These are phyloP conservation scores for Lodderomyces beijingensis DNA, from an alignment of 1,139 yeast species.

Conservation along the genomic window DNA sequence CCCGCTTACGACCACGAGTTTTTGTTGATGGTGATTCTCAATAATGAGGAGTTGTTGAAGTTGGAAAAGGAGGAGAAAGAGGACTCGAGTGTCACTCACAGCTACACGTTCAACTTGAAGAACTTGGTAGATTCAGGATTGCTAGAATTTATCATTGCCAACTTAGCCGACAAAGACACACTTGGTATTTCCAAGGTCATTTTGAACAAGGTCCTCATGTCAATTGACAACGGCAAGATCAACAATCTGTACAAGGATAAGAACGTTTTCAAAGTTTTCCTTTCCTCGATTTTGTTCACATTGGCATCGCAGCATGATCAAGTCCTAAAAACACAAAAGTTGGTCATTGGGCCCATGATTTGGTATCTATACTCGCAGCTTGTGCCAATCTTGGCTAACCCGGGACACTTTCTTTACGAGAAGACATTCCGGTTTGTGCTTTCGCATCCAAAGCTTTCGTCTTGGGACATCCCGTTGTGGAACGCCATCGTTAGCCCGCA, in stretches of 20 bases:
- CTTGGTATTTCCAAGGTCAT: slow-evolving; percentile 29
- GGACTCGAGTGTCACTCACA: slow-evolving; percentile 18
- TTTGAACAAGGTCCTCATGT: slow-evolving; percentile 38
- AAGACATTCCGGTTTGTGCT: slow-evolving; percentile 58
- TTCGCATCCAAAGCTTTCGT: slow-evolving; percentile 50
- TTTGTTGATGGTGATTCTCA: slow-evolving; percentile 50
- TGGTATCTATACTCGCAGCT: slow-evolving; percentile 50
- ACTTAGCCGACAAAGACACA: slow-evolving; percentile 26
- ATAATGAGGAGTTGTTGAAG: slow-evolving; percentile 57
- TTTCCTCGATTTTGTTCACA: slow-evolving; percentile 59
- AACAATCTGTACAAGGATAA: slow-evolving; percentile 50
- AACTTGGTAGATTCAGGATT: slow-evolving; percentile 56
- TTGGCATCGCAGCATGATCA: slow-evolving; percentile 12
- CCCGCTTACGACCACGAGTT: slow-evolving; percentile 58
- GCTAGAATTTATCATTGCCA: slow-evolving; percentile 53
- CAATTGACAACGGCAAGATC: slow-evolving; percentile 19
- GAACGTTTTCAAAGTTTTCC: slow-evolving; percentile 49
- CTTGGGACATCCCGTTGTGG: slow-evolving; percentile 63
- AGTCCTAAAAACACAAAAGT: slow-evolving; percentile 3
- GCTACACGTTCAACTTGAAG: slow-evolving; percentile 44
- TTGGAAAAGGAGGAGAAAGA: slow-evolving; percentile 17
- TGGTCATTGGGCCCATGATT: slow-evolving; percentile 31
- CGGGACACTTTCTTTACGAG: slow-evolving; percentile 71
- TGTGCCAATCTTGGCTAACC: slow-evolving; percentile 56
- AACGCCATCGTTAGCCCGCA: slow-evolving; percentile 38